Base-by-base conservation (phyloP, 2,329 filamentous ascomycete species). In the Xylaria sp. region DNA sequence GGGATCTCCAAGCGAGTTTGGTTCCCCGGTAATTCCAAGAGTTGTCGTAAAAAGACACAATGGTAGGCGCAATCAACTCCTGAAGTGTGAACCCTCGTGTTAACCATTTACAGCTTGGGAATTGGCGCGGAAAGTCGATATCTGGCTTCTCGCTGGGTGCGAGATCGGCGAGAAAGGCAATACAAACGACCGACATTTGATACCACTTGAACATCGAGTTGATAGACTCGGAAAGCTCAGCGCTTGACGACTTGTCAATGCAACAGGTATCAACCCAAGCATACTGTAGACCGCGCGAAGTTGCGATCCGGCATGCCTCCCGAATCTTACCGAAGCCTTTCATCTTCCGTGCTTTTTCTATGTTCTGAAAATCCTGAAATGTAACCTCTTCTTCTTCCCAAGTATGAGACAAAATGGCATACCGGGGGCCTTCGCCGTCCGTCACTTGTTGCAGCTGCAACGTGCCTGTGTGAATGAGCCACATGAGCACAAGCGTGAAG, bases 181-280 rank as follows among this genome's bases (percentile, higher is more conserved):
- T 12, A 21, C 63, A 65, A 8, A 53, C 42, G 2, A 12, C 29
- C 16, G 63, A 58, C 23, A 21, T 6, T 42, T 51, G 27, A 25
- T 65, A 65, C 63, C 63, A 65, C 23, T 16, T 48, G 42, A 65
- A 65, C 63, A 57, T 57, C 1, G 54, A 57, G 21, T 57, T 57
- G 21, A 57, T 57, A 18, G 54, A n/a, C 6, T 57, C 60, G 3
- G 60, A 62, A 53, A 62, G 63, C 44, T 65, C 63, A 4, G 53
- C 63, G 21, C 63, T 65, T 1, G 42, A 53, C 5, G 63, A 59
- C 37, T 65, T 65, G 55, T 65, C 63, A 21, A 65, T 65, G 25
- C 63, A 65, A 23, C 63, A 65, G 6, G 63, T 65, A 23, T 65
- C 63, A 44, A 65, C 63, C 63, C 63, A 65, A 18, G 55, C 63